A percentile compares a stretch with the other conserved stretches of the same genome.
phyloP scores from a whole-genome alignment of 2,329 filamentous ascomycete species.

The Cryphonectria nitschkei region DNA sequence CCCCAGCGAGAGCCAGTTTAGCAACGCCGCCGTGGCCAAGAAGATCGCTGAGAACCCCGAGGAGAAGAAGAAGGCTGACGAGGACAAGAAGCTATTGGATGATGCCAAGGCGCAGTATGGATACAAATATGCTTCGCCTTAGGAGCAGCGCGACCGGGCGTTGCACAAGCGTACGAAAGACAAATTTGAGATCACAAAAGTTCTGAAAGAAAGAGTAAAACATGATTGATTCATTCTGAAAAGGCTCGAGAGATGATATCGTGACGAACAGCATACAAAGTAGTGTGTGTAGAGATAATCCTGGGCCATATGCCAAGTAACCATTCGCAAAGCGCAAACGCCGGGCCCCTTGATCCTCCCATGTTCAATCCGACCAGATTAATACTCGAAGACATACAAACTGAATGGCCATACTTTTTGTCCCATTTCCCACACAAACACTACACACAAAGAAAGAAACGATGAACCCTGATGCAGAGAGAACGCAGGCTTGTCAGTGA shows the following conservation, averaged over 20 bases:
- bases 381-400: conserved; percentile 15
- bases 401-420: conserved; percentile 22
- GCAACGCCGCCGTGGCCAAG: conserved; percentile 46
- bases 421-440: neutral
- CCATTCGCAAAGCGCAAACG: conserved; percentile 25
- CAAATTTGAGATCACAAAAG: neutral
- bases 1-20: conserved; percentile 49
- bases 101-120: conserved; percentile 50
- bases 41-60: conserved; percentile 47
- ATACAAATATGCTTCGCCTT: conserved; percentile 52
- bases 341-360: conserved; percentile 16
- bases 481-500: neutral
- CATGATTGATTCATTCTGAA: conserved; percentile 2
- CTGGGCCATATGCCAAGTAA: conserved; percentile 24
- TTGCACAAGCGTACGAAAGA: neutral
- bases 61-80: conserved; percentile 50
- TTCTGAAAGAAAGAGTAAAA: neutral
- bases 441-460: neutral
- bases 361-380: conserved; percentile 19
- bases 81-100: conserved; percentile 40
- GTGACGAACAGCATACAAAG: conserved; percentile 20
- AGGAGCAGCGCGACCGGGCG: neutral
- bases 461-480: neutral
- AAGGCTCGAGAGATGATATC: conserved; percentile 13
- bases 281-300: conserved; percentile 10